Conservation (phyloP, 805 yeast species). For the Cyberlindnera bimundalis region DNA sequence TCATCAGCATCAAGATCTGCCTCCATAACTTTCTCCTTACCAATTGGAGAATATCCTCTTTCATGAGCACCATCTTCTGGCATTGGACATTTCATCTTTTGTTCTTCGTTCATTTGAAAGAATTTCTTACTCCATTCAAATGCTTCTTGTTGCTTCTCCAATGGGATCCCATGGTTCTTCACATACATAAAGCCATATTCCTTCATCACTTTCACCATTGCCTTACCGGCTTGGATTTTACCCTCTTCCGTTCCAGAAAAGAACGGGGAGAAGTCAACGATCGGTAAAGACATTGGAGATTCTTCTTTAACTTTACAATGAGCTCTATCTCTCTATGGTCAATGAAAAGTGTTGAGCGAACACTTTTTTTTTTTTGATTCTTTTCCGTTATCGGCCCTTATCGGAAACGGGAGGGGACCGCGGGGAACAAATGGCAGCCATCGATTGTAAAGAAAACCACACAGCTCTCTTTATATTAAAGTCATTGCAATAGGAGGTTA, state of each 20-base stretch:
- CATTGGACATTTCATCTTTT: slow-evolving; percentile 22
- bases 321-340: too few species aligned
- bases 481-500: too few species aligned
- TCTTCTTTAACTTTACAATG: too few species aligned
- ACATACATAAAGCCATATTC: slow-evolving; percentile 25
- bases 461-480: too few species aligned
- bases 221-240: slow-evolving; percentile 19
- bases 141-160: slow-evolving; percentile 2
- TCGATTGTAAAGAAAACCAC: too few species aligned
- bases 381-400: too few species aligned
- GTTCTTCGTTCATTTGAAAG: slow-evolving; percentile 11
- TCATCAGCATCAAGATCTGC: slow-evolving; percentile 21
- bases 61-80: slow-evolving; percentile 25
- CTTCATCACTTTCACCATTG: slow-evolving; percentile 25
- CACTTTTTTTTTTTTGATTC: too few species aligned
- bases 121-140: slow-evolving; percentile 11
- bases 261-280: slow-evolving; percentile 28
- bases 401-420: too few species aligned
- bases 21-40: slow-evolving; percentile 27
- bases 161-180: slow-evolving; percentile 23
- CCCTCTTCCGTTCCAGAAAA: slow-evolving; percentile 25
- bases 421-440: too few species aligned
- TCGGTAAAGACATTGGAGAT: slow-evolving; percentile 21
- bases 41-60: slow-evolving; percentile 24
- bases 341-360: too few species aligned